A percentile compares a stretch with the other conserved stretches of the same genome.
phyloP scores from a whole-genome alignment of 192 early-diverging fungal genomes.

The Cetraspora pellucida region DNA sequence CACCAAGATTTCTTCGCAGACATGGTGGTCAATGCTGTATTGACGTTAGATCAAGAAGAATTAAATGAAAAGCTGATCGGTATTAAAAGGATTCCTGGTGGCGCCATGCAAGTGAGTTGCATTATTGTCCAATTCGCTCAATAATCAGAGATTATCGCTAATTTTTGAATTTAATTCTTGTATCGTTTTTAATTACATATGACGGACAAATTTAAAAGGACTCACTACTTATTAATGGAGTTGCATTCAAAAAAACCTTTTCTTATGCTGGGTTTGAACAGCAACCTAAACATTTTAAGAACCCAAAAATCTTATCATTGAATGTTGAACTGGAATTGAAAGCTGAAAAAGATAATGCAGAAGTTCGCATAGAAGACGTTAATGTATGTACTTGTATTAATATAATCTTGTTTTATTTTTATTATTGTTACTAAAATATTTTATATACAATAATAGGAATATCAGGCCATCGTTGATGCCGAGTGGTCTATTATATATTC shows the following conservation, averaged over 20 bases:
- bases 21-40: conserved; percentile 97
- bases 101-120: conserved; percentile 80
- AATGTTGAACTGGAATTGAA: conserved; percentile 99
- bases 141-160: no score
- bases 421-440: background rate
- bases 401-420: background rate
- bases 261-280: conserved; percentile 99
- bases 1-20: conserved; percentile 98
- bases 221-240: conserved; percentile 92
- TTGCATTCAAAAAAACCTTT: conserved; percentile 99
- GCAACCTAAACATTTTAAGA: conserved; percentile 92
- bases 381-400: background rate
- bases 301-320: conserved; percentile 89
- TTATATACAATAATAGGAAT: conserved; percentile 63
- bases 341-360: conserved; percentile 99
- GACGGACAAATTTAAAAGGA: conserved; percentile 53
- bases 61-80: conserved; percentile 97
- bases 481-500: conserved; percentile 99
- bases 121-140: background rate
- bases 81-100: conserved; percentile 97
- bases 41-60: conserved; percentile 93
- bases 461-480: conserved; percentile 99
- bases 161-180: no score
- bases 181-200: no score
- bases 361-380: conserved; percentile 68